Evolutionary conservation across 768 basidiomycete species (phyloP).

Genomic region (Pleurotus tuoliensis): DNA sequence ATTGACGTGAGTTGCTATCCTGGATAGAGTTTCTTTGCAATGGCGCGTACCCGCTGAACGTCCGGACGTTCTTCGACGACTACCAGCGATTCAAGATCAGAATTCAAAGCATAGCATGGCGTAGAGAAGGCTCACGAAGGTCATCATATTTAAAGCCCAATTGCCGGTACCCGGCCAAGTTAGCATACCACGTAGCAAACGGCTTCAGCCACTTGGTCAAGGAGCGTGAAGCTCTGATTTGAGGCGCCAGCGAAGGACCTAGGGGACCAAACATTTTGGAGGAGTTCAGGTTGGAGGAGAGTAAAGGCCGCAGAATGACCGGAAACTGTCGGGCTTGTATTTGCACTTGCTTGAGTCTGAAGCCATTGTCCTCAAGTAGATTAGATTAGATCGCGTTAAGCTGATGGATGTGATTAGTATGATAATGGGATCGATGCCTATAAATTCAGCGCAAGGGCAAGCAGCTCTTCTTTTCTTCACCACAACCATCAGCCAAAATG

Average conservation of each 20-base stretch:
- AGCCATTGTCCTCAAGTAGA: background rate
- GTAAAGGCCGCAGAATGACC: constrained; percentile 1
- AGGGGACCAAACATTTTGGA: constrained; percentile 56
- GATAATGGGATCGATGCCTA: constrained; percentile 4
- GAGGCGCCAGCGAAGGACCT: constrained; percentile 72
- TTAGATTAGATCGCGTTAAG: background rate
- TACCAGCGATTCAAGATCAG: constrained; percentile 16
- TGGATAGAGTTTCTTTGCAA: background rate
- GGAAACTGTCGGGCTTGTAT: constrained; percentile 7
- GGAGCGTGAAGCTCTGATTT: constrained; percentile 63
- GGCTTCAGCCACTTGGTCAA: constrained; percentile 71
- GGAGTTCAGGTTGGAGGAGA: constrained; percentile 9
- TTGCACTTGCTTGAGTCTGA: constrained; percentile 10
- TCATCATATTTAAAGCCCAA: constrained; percentile 94
- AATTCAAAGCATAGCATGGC: too few species aligned
- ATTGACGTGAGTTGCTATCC: background rate
- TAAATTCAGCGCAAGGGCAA: background rate
- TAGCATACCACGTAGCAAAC: constrained; percentile 78
- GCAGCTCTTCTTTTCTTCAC: too few species aligned
- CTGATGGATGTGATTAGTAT: background rate
- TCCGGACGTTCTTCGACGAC: constrained; percentile 76
- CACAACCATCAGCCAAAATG: constrained; percentile 40
- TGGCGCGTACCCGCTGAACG: constrained; percentile 66
- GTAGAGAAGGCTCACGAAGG: constrained; percentile 58
- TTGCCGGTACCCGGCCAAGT: constrained; percentile 78